Evolutionary conservation across 352 stramenopile species (phyloP).

Genomic region (Phytophthora sp.): DNA sequence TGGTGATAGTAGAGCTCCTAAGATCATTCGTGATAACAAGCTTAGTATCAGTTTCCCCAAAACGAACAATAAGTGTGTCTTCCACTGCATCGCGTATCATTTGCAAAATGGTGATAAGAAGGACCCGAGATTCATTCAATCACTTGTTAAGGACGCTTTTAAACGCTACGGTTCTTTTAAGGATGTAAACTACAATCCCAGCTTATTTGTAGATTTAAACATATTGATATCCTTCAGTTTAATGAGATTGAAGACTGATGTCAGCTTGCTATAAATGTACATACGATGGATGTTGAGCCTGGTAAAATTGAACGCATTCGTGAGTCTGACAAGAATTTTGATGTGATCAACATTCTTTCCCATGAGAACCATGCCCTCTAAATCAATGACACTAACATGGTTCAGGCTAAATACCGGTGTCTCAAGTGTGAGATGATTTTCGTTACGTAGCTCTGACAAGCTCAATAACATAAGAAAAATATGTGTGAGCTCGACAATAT

Average conservation of each 20-base stretch:
- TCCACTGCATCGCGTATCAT: too few species aligned
- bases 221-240: constrained; percentile 9
- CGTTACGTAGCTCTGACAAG: not conserved
- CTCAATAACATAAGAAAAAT: not conserved
- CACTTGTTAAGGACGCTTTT: not conserved
- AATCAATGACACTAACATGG: not conserved
- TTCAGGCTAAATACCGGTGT: constrained; percentile 2
- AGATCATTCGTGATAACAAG: constrained; percentile 8
- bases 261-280: too few species aligned
- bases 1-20: not conserved
- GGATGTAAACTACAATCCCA: constrained; percentile 8
- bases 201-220: too few species aligned
- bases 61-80: too few species aligned
- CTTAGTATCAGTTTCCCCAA: too few species aligned
- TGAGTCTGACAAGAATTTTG: not conserved
- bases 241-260: constrained; percentile 13
- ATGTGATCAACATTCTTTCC: constrained; percentile 4
- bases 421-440: constrained; percentile 9
- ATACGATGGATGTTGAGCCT: not conserved
- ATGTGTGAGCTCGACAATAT: not conserved
- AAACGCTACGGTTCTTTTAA: not conserved
- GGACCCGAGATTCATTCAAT: not conserved
- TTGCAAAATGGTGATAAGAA: not conserved
- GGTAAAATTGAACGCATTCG: not conserved
- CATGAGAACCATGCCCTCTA: too few species aligned